These are phyloP conservation scores for Hypoxylon intermedium DNA, from an alignment of 495 filamentous ascomycete species.

Conservation along the genomic window DNA sequence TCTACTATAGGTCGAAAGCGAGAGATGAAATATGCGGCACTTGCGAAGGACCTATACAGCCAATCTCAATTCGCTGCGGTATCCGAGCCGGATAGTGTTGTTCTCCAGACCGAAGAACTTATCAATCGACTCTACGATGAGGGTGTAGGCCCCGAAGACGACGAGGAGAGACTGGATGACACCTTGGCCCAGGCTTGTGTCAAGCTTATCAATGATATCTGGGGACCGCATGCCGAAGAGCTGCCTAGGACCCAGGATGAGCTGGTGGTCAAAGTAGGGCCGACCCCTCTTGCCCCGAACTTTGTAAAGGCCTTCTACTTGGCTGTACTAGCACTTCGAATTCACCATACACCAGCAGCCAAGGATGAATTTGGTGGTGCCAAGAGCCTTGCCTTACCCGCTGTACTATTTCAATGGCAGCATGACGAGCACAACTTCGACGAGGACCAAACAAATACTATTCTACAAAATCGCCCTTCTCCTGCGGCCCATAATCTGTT, in stretches of 20 bases:
- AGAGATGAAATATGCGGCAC: slow-evolving; percentile 54
- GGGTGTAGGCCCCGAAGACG: slow-evolving; percentile 58
- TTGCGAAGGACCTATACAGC: slow-evolving; percentile 60
- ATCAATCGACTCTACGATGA: slow-evolving; percentile 63
- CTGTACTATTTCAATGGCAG: slow-evolving; percentile 80
- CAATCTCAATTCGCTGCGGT: slow-evolving; percentile 54
- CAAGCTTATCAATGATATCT: slow-evolving; percentile 61
- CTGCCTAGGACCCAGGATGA: slow-evolving; percentile 58
- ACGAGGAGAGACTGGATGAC: slow-evolving; percentile 61
- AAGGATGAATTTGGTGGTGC: slow-evolving; percentile 47
- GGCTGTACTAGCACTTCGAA: slow-evolving; percentile 70
- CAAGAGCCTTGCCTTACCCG: slow-evolving; percentile 63
- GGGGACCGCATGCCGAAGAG: slow-evolving; percentile 60
- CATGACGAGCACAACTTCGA: slow-evolving; percentile 70
- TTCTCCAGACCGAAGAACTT: slow-evolving; percentile 62
- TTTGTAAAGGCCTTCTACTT: slow-evolving; percentile 78
- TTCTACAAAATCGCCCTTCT: slow-evolving; percentile 68
- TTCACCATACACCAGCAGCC: slow-evolving; percentile 70
- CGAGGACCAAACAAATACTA: slow-evolving; percentile 62
- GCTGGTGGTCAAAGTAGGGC: slow-evolving; percentile 66
- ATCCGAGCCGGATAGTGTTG: slow-evolving; percentile 59
- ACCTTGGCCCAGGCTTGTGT: slow-evolving; percentile 62
- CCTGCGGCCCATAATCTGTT: slow-evolving; percentile 75
- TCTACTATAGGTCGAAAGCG: slow-evolving; percentile 40
- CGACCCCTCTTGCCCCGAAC: slow-evolving; percentile 61